Percentiles rank a stretch among this genome's conserved stretches.
Conservation (phyloP, 805 yeast genomes). For the Candida khao-thaluensis region DNA sequence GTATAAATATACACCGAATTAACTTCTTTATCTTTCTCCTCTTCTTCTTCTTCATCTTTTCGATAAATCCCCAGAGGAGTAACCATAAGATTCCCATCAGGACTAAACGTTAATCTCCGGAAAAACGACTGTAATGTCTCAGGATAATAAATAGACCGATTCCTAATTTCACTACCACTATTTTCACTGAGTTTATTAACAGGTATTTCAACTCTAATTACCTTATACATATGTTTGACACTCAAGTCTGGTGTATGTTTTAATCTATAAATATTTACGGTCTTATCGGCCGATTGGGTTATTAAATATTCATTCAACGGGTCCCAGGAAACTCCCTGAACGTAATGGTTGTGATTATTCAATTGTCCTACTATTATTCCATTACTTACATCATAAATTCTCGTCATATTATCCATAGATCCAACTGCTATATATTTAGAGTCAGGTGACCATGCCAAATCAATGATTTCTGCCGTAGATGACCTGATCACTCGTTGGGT, state of each 20-base stretch:
- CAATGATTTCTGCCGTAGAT: conserved; percentile 79
- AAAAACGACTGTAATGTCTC: conserved; percentile 90
- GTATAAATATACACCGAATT: conserved; percentile 82
- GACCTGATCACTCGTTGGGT: conserved; percentile 57
- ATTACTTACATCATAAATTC: conserved; percentile 58
- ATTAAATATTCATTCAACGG: conserved; percentile 75
- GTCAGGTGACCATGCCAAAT: conserved; percentile 90
- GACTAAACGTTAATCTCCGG: conserved; percentile 80
- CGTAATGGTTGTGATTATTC: conserved; percentile 80
- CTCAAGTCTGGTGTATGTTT: conserved; percentile 2
- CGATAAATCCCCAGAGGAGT: conserved; percentile 70
- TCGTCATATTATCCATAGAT: conserved; percentile 82
- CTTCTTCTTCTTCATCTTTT: conserved; percentile 15
- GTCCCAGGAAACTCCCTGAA: conserved; percentile 97
- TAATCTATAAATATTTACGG: conserved; percentile 62
- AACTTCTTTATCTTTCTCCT: conserved; percentile 28
- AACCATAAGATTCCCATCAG: conserved; percentile 80
- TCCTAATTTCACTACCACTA: conserved; percentile 1
- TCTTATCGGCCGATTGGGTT: conserved; percentile 87
- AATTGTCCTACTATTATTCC: conserved; percentile 60
- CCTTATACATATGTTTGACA: conserved; percentile 18
- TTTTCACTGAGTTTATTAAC: conserved; percentile 11
- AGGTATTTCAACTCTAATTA: conserved; percentile 14
- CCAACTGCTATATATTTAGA: conserved; percentile 77
- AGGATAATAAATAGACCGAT: conserved; percentile 58